Base-by-base conservation (phyloP, 1,139 yeast genomes). In the Saccharomycopsis phalli region DNA sequence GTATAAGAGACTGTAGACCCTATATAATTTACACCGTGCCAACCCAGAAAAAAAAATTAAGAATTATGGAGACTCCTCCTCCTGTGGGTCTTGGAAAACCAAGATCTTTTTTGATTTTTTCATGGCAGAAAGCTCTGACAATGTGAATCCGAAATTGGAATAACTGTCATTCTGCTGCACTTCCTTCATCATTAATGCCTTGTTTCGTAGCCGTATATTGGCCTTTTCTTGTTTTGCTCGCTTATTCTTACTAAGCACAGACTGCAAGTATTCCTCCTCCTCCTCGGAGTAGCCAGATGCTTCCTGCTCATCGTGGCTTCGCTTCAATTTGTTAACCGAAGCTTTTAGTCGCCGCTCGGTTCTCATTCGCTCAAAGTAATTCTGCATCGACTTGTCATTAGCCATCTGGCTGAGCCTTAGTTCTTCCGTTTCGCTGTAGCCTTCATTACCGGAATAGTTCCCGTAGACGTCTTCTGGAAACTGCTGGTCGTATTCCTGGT, bases 91-190 rank as follows among this genome's bases (percentile, higher is more conserved):
- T 28, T 44, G 43, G 34, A 44, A 44, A 3, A 44, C 46, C 4
- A 42, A 33, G 19, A 44, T 41, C 29, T 36, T 42, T 26, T 44
- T 44, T 10, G 36, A 18, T 19, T 41, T 44, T 19, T 37, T 38
- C 38, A 44, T 28, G 6, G 26, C 29, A 2, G 45, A 42, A 13
- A 44, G 25, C 28, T 44, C 47, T 21, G 41, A 36, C 14, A 44
- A 29, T 4, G 47, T 44, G 17, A 44, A 44, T n/a, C 47, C 47
- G 28, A 44, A 44, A 32, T 44, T 44, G 16, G 30, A 17, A 27
- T 39, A 42, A 21, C 33, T 39, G 25, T 42, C 40, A 18, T 36
- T 16, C 16, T 8, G 14, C 8, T 22, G 19, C 22, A 33, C 46
- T 21, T 42, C 46, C 5, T 13, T 20, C 23, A 17, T 26, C 43